Evolutionary conservation across 768 basidiomycete genomes (phyloP), one percentile per base, ranked within the genome.

Genomic region (Hericium rajendrae): DNA sequence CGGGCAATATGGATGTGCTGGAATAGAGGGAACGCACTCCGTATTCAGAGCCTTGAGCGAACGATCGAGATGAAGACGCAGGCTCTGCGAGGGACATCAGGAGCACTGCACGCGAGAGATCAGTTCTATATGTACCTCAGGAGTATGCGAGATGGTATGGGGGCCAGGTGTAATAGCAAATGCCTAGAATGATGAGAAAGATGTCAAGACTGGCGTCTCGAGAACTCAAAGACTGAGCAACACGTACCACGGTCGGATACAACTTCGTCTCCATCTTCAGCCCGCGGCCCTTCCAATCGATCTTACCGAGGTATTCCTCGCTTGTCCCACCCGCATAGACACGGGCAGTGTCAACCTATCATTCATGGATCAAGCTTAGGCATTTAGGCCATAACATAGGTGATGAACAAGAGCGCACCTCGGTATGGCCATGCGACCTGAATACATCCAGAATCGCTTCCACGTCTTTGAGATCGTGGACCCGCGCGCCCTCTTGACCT

Each of bases 261-360:
- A 82, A 74, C 65, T 86, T 86, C 0, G 82, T 85, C 46, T 83
- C 81, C 46, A 85, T 69, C 56, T 74, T 74, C 24, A 85, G 64
- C 0, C 80, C 81, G 38, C 79, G 74, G 48, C 69, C 67, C 57
- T 78, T 70, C 72, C 78, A 78, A 58, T 75, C 70, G 55, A 78
- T 71, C 68, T 78, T 70, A 6, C 79, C 82, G n/a, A 85, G 73
- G 60, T 66, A 67, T 55, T 73, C 64, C 60, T 73, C 72, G 48
- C 62, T 66, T 5, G 73, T 72, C 2, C 71, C 70, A 1, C 62
- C 64, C 6, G 55, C 50, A 56, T 71, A 71, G n/a, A 54, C 28
- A 15, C 66, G 60, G 2, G 64, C 63, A 40, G 68, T 66, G 56
- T 72, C 71, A 43, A 72, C 56, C 65, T 71, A 51, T 18, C 28